Evolutionary conservation across 352 stramenopile species (phyloP).

Genomic region (Globisporangium paddicum): DNA sequence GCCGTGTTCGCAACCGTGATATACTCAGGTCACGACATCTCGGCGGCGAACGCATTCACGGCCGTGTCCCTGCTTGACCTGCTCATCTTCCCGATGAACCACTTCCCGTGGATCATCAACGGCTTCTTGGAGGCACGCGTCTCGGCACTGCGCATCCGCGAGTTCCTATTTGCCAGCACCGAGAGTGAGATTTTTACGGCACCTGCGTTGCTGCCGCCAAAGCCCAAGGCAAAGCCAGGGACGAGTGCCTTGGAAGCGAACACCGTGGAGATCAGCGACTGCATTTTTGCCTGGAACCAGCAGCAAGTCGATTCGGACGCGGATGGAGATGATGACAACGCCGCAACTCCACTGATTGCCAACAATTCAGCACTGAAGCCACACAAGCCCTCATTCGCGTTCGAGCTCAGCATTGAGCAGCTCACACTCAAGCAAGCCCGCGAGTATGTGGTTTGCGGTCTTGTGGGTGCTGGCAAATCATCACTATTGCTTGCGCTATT

Average conservation of each 20-base stretch:
- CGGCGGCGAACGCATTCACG: constrained; percentile 78
- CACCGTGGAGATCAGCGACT: constrained; percentile 22
- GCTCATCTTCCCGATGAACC: constrained; percentile 90
- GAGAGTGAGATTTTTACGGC: constrained; percentile 6
- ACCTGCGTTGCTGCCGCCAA: constrained; percentile 3
- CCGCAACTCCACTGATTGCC: constrained; percentile 9
- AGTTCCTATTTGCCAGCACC: constrained; percentile 50
- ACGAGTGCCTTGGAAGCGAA: neutral
- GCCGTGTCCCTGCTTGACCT: constrained; percentile 84
- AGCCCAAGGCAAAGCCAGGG: neutral
- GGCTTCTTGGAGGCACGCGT: constrained; percentile 83
- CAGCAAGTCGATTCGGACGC: neutral
- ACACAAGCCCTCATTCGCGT: constrained; percentile 10
- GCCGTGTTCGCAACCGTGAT: constrained; percentile 78
- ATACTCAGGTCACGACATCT: constrained; percentile 63
- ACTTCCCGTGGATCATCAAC: constrained; percentile 91
- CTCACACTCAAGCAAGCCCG: constrained; percentile 31
- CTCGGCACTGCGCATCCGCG: constrained; percentile 69
- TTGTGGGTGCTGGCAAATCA: constrained; percentile 94
- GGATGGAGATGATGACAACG: neutral
- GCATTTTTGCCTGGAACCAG: constrained; percentile 26
- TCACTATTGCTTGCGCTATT: constrained; percentile 94
- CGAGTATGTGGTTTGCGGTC: constrained; percentile 75
- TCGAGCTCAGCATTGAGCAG: constrained; percentile 42
- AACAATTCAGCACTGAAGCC: neutral